Evolutionary conservation across 2,329 filamentous ascomycete species (phyloP), one percentile per base, ranked within the genome.

Genomic region (Tolypocladium pustulatum): DNA sequence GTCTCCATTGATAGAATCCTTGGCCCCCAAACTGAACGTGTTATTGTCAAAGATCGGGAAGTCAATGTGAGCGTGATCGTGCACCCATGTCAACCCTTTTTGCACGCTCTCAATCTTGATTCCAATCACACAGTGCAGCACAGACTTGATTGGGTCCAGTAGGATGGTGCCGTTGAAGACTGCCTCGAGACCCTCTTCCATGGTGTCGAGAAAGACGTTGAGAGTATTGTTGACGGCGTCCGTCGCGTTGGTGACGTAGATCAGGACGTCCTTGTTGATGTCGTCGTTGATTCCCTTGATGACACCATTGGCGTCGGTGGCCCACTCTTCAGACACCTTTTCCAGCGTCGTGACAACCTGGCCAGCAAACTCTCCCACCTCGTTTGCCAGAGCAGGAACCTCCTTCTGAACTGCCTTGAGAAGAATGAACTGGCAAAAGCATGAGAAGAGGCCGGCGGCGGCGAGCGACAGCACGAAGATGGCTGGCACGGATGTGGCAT

Each of bases 81-180:
- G 84, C 13, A 96, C 89, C 93, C 93, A 99, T 0, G 90, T 96
- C n/a, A 97, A 80, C 15, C 89, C 94, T 68, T 89, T 87, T 71
- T 97, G 85, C 63, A 99, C 84, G 27, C 86, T 83, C 64, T 89
- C 85, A 62, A 97, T 81, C 77, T 97, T 97, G 68, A 96, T 80
- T 9, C 87, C 85, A 63, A 97, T 84, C n/a, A 97, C 79, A 69
- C 94, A 97, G 68, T 90, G 83, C 62, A 97, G 81, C 38, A 97
- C 84, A 51, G 90, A 87, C 67, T 85, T 80, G 67, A 96, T 86
- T 0, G 91, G 89, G 34, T 87, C 83, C 63, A 91, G 82, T 51
- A 96, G 85, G 49, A 92, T 75, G 0, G 93, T 97, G 54, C 85
- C 86, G 56, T 90, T 90, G 70, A 97, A 97, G 4, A 88, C 90